Evolutionary conservation across 164 flowering plant genomes (phyloP), one percentile per base, ranked within the genome.

Genomic region (Umbellularia californica): DNA sequence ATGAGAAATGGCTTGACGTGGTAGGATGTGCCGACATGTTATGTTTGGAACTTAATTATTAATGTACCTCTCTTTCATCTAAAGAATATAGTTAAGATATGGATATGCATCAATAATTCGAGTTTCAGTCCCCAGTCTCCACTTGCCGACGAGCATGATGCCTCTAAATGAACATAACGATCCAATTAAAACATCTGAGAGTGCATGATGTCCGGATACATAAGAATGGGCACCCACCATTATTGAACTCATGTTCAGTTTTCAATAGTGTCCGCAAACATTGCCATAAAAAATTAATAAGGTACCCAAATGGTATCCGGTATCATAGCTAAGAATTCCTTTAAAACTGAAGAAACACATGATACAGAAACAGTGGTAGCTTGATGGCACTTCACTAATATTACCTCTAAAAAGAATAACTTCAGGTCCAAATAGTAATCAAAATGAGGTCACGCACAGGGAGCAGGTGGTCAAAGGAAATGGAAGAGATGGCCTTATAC

Each of bases 1-100:
- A 51, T 63, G 74, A 41, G 22, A 58, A 65, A 58, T 72, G 33
- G 65, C 69, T 70, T 73, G 67, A 58, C 62, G 62, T 66, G 30
- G 60, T 62, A 35, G 68, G 30, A 72, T 28, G 66, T 33, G 58
- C 12, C 14, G 58, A 63, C 68, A 47, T 35, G 58, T n/a, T 2
- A 64, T n/a, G 55, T 5, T 69, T 23, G 55, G 74, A 58, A 41
- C 35, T 17, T 67, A 28, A 33, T 35, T 23, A 14, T 10, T 64
- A 33, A 30, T 22, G 1, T 62, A 63, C 51, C 68, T 72, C 22
- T 15, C 52, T 65, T 35, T 41, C 47, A 63, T 55, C 70, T 5
- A 50, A 58, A 4, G 0, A 5, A 13, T 28, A 41, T 2, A 60
- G 58, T 65, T 58, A 22, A 35, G n/a, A 27, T n/a, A 63, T 28